Base-by-base conservation (phyloP, 345 rosid genomes). In the Hibiscus trionum region DNA sequence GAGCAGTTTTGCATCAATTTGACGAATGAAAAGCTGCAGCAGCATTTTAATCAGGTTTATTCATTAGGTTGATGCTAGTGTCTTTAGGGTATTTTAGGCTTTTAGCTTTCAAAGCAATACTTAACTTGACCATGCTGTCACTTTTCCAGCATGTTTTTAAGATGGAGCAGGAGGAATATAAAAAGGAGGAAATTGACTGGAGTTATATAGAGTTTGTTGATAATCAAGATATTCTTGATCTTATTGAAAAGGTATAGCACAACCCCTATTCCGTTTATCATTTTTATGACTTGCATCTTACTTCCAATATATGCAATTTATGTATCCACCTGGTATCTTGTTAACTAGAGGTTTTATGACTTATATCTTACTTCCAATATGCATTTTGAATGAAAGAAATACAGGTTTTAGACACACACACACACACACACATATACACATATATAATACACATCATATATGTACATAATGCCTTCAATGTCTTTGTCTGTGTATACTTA, bases 131-230 rank as follows among this genome's bases (percentile, higher is more conserved):
- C 24, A 55, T 71, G 72, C 27, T 81, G 67, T 50, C 58, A 56
- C 77, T 56, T 52, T 61, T 47, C 33, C 86, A 95, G 99, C 99
- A 95, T 79, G 98, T 95, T 64, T 95, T 95, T 80, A 95, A 95
- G 80, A 93, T 95, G 99, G 99, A 95, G 83, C 99, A 95, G 85
- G 99, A 92, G 78, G 99, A 95, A 82, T 95, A 95, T 85, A 90
- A 91, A 33, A 89, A 86, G 80, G 99, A 95, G 83, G 88, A 88
- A 75, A 95, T 95, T 80, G 88, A 92, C 80, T 95, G 99, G 99
- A 95, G 98, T 81, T 95, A 95, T 80, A 90, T 95, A 77, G 99
- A 95, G 47, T 95, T 95, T 69, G 77, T 92, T 69, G 99, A 95
- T 79, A 95, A 95, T 83, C 94, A 89, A 79, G 98, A 95, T 84